A percentile compares a stretch with the other conserved stretches of the same genome.
phyloP scores from a whole-genome alignment of 2,329 filamentous ascomycete species.

The Stemphylium lycopersici region DNA sequence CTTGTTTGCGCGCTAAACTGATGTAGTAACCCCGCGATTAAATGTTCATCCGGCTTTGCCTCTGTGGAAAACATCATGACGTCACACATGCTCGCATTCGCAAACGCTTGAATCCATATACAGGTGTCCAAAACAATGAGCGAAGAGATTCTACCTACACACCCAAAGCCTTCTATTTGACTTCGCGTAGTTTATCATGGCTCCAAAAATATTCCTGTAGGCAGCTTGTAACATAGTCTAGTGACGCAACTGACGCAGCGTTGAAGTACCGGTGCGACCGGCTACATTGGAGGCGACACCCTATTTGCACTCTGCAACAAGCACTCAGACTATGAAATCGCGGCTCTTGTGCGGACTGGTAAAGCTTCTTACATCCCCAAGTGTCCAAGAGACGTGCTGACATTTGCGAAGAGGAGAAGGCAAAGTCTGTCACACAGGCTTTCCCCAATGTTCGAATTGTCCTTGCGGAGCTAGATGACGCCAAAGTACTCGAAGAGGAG shows the following conservation, averaged over 20 bases:
- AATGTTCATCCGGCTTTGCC: constrained; percentile 2
- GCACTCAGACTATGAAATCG: constrained; percentile 56
- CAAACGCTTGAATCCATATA: background rate
- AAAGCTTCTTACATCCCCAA: background rate
- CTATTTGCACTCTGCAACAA: constrained; percentile 52
- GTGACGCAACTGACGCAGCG: background rate
- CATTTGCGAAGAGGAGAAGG: constrained; percentile 48
- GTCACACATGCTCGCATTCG: background rate
- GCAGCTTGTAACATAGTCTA: background rate
- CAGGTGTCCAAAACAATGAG: background rate
- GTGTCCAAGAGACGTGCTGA: background rate
- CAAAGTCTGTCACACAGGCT: constrained; percentile 48
- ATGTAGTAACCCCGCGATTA: constrained; percentile 1
- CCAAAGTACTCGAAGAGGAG: constrained; percentile 54
- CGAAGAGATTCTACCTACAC: background rate
- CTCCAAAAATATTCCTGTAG: constrained; percentile 34
- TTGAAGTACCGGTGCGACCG: constrained; percentile 34
- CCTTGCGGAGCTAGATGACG: constrained; percentile 57
- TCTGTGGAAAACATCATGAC: background rate
- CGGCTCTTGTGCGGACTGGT: constrained; percentile 50
- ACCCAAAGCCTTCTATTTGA: too few relatives aligned
- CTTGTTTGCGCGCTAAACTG: background rate
- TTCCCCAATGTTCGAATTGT: constrained; percentile 57
- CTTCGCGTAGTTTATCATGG: constrained; percentile 9
- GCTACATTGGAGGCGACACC: constrained; percentile 49